Evolutionary conservation across 2,329 filamentous ascomycete genomes (phyloP).

Genomic region (Leptosphaerulina australis): DNA sequence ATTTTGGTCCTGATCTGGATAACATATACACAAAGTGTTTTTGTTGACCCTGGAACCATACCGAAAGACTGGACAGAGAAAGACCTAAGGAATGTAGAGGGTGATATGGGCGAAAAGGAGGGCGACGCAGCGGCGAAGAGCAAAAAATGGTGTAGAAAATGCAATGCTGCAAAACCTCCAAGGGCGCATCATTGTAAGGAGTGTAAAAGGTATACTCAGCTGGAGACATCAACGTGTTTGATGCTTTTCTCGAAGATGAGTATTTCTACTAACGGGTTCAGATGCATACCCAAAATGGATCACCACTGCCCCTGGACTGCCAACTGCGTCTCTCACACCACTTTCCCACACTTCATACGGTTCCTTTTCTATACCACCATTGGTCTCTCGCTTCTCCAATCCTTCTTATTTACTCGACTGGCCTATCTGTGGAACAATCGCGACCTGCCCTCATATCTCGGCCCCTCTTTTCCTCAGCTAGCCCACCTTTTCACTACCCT

Average conservation of each 20-base stretch:
- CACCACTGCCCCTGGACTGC: constrained; percentile 86
- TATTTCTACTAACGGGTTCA: constrained; percentile 29
- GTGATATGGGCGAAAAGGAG: constrained; percentile 3
- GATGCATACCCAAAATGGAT: constrained; percentile 81
- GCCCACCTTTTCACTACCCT: constrained; percentile 65
- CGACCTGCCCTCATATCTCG: constrained; percentile 72
- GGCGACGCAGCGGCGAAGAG: constrained; percentile 28
- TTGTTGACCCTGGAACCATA: constrained; percentile 63
- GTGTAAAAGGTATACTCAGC: constrained; percentile 62
- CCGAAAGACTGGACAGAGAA: constrained; percentile 44
- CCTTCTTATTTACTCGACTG: constrained; percentile 66
- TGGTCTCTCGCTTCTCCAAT: constrained; percentile 65
- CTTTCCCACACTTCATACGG: constrained; percentile 81
- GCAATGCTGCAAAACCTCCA: constrained; percentile 73
- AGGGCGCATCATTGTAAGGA: constrained; percentile 81
- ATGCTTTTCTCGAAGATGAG: background rate
- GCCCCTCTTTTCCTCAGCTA: constrained; percentile 67
- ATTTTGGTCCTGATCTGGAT: constrained; percentile 69
- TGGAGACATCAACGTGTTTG: background rate
- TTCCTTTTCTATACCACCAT: constrained; percentile 74
- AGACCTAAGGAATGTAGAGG: constrained; percentile 9
- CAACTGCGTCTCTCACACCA: constrained; percentile 83
- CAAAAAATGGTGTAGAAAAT: constrained; percentile 75
- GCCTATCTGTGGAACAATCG: constrained; percentile 67
- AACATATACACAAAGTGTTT: constrained; percentile 70